Evolutionary conservation across 225 moss, liverwort and hornwort species (phyloP).

Genomic region (Takakia lepidozioides): DNA sequence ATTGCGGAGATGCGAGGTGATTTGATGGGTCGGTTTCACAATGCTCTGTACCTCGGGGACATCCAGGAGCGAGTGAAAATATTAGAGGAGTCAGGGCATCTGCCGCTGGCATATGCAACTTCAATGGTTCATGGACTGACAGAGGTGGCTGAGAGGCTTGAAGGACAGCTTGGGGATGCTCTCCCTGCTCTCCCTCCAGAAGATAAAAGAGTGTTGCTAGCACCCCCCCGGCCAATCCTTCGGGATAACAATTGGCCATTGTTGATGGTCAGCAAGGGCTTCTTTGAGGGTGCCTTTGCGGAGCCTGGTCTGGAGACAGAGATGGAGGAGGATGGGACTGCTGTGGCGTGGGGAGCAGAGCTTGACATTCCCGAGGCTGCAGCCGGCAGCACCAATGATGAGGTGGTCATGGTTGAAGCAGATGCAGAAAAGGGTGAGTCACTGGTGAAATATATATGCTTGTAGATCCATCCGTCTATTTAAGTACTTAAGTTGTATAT

Average conservation of each 20-base stretch:
- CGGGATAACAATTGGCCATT: conserved; percentile 95
- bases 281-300: conserved; percentile 87
- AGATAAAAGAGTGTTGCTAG: conserved; percentile 45
- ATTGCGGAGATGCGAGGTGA: conserved; percentile 95
- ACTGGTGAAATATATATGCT: too few species aligned
- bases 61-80: conserved; percentile 80
- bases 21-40: conserved; percentile 94
- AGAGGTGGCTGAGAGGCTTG: conserved; percentile 55
- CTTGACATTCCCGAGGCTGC: conserved; percentile 49
- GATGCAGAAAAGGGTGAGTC: too few species aligned
- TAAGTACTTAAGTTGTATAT: too few species aligned
- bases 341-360: conserved; percentile 89
- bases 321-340: conserved; percentile 56
- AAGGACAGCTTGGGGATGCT: conserved; percentile 53
- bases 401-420: background rate
- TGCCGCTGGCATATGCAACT: conserved; percentile 79
- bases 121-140: conserved; percentile 74
- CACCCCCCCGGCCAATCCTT: conserved; percentile 78
- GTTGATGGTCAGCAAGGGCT: conserved; percentile 80
- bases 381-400: conserved; percentile 46
- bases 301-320: conserved; percentile 45
- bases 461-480: background rate
- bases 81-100: conserved; percentile 81
- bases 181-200: conserved; percentile 56
- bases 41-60: conserved; percentile 89